Evolutionary conservation across 1,284 basidiomycete species (phyloP).

Genomic region (Grifola frondosa): DNA sequence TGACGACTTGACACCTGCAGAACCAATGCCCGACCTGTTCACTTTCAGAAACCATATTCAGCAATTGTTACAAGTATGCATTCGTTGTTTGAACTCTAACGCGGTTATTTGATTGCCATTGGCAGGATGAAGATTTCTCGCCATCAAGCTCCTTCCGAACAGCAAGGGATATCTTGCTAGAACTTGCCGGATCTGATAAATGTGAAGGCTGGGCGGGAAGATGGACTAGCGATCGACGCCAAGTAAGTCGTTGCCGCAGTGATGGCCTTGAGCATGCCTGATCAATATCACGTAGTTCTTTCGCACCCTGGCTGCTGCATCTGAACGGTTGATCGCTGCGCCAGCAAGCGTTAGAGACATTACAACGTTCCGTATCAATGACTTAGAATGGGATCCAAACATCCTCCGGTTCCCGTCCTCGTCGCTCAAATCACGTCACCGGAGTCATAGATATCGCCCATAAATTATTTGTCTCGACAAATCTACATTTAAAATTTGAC

Average conservation of each 20-base stretch:
- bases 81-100: background rate
- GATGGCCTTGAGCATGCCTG: background rate
- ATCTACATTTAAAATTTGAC: too few species aligned
- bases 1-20: slow-evolving; percentile 15
- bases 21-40: slow-evolving; percentile 17
- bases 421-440: too few species aligned
- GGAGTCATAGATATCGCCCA: too few species aligned
- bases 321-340: slow-evolving; percentile 3
- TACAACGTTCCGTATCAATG: background rate
- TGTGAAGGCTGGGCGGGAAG: slow-evolving; percentile 13
- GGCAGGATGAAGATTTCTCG: slow-evolving; percentile 18
- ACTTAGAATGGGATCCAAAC: background rate
- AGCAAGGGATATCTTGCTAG: slow-evolving; percentile 16
- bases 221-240: slow-evolving; percentile 17
- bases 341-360: slow-evolving; percentile 4
- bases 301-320: slow-evolving; percentile 12
- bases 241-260: slow-evolving; percentile 7
- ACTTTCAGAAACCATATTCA: slow-evolving; percentile 9
- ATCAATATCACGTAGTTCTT: slow-evolving; percentile 14
- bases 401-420: too few species aligned
- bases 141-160: slow-evolving; percentile 13
- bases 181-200: slow-evolving; percentile 3
- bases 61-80: slow-evolving; percentile 12
- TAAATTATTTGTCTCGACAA: too few species aligned
- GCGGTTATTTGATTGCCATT: background rate